A percentile compares a stretch with the other conserved stretches of the same genome.
phyloP scores from a whole-genome alignment of 768 basidiomycete genomes.

The Boletus rubropictus region DNA sequence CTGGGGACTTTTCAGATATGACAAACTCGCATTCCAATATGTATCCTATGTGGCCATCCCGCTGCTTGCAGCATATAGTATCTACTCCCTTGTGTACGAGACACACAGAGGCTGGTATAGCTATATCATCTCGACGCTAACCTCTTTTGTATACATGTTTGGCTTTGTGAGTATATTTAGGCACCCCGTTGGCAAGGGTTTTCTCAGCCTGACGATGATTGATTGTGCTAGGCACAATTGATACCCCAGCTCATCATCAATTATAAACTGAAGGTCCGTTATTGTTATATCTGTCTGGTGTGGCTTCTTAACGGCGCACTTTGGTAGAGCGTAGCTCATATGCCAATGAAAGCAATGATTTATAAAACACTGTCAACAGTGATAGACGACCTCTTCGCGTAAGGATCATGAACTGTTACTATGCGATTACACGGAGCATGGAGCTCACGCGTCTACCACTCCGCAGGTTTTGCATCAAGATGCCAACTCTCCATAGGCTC shows the following conservation, averaged over 20 bases:
- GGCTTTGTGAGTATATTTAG: slow-evolving; percentile 73
- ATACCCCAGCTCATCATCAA: slow-evolving; percentile 91
- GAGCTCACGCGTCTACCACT: slow-evolving; percentile 12
- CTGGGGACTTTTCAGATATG: slow-evolving; percentile 50
- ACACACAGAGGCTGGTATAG: slow-evolving; percentile 95
- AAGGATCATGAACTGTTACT: slow-evolving; percentile 29
- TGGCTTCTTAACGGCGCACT: slow-evolving; percentile 3
- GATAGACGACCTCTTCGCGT: slow-evolving; percentile 92
- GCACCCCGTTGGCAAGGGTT: background rate
- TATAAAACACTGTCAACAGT: slow-evolving; percentile 89
- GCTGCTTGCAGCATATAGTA: slow-evolving; percentile 64
- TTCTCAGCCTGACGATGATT: slow-evolving; percentile 10
- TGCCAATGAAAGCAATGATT: slow-evolving; percentile 98
- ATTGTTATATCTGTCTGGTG: slow-evolving; percentile 10
- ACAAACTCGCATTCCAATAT: slow-evolving; percentile 89
- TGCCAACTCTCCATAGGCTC: slow-evolving; percentile 91
- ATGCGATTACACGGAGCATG: slow-evolving; percentile 9
- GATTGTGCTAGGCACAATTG: slow-evolving; percentile 62
- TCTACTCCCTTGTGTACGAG: slow-evolving; percentile 77
- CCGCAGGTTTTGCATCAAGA: slow-evolving; percentile 85
- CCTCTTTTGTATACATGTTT: slow-evolving; percentile 93
- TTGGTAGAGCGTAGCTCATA: slow-evolving; percentile 84
- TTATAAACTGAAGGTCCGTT: slow-evolving; percentile 84
- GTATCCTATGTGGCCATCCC: slow-evolving; percentile 90
- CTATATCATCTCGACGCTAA: slow-evolving; percentile 88